Percentiles rank a stretch among this genome's conserved stretches.
phyloP scores from a whole-genome alignment of 1,284 basidiomycete genomes.

The Coriolopsis trogii region DNA sequence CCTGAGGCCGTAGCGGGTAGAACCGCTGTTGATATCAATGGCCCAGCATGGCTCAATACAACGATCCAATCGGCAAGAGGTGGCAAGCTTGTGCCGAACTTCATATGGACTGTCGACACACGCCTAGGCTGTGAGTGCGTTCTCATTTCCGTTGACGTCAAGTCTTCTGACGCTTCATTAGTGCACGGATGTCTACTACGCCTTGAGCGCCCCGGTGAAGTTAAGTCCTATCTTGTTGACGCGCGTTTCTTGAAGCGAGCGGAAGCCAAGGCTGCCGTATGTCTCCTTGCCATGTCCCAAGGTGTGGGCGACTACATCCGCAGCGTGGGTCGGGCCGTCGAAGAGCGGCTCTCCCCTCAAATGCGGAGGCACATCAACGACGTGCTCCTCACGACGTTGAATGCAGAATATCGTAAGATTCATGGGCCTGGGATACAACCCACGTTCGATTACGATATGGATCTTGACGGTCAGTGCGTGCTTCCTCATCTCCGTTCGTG shows the following conservation, averaged over 20 bases:
- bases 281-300: slow-evolving; percentile 61
- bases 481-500: neutral
- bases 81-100: slow-evolving; percentile 44
- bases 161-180: slow-evolving; percentile 28
- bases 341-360: slow-evolving; percentile 45
- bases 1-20: slow-evolving; percentile 51
- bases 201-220: slow-evolving; percentile 51
- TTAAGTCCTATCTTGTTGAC: slow-evolving; percentile 60
- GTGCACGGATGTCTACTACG: slow-evolving; percentile 66
- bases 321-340: slow-evolving; percentile 41
- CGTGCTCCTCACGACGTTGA: slow-evolving; percentile 46
- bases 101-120: slow-evolving; percentile 47
- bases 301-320: slow-evolving; percentile 60
- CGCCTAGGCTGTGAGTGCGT: slow-evolving; percentile 43
- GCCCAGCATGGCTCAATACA: slow-evolving; percentile 55
- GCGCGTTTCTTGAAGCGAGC: slow-evolving; percentile 55
- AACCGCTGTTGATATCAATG: slow-evolving; percentile 51
- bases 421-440: slow-evolving; percentile 39
- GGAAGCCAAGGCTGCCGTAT: slow-evolving; percentile 67
- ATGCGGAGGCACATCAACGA: slow-evolving; percentile 46
- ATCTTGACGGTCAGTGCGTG: slow-evolving; percentile 48
- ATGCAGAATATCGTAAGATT: slow-evolving; percentile 47
- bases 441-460: slow-evolving; percentile 42
- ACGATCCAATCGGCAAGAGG: slow-evolving; percentile 54
- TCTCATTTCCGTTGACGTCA: slow-evolving; percentile 1